Evolutionary conservation across 768 basidiomycete genomes (phyloP), one percentile per base, ranked within the genome.

Genomic region (Xerocomus potaroensis): DNA sequence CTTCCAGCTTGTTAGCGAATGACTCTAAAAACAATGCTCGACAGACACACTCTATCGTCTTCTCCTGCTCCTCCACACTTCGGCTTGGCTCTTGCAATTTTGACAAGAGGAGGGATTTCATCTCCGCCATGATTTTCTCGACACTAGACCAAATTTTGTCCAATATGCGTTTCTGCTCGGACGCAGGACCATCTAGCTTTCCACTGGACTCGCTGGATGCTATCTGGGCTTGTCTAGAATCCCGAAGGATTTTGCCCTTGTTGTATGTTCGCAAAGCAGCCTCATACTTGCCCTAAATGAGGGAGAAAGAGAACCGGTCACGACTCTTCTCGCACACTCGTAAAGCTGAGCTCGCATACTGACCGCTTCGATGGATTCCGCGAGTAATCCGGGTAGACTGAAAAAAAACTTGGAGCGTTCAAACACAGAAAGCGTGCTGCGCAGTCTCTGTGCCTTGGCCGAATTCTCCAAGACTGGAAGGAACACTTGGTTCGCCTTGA

Each of bases 371-470:
- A 98, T 87, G 15, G 79, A 85, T 61, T 94, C 95, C 19, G 88
- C 76, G 19, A 99, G 80, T 37, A 86, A 84, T 24, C 87, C 85
- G 0, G 96, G 95, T n/a, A 99, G 77, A 59, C 95, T 97, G 77
- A 98, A 98, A 67, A 98, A 91, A 76, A 97, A 99, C 59, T 94
- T 95, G 41, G 91, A 94, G 34, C 92, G 79, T 56, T 98, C 95
- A 54, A 99, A 97, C 16, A 98, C 91, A 27, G 91, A 87, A 6
- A 98, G 79, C 0, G 96, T 97, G 0, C 87, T 90, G 30, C 90
- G 84, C 4, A 99, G 72, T 64, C 93, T 91, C 60, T 91, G 84
- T 12, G 95, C 92, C 62, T 97, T 98, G 26, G 90, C 84, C 3
- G 93, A 83, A 53, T 97, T 97, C 63, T 98, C 95, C 33, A 99